Evolutionary conservation across 495 filamentous ascomycete species (phyloP), one percentile per base, ranked within the genome.

Genomic region (Penicillium canariense): DNA sequence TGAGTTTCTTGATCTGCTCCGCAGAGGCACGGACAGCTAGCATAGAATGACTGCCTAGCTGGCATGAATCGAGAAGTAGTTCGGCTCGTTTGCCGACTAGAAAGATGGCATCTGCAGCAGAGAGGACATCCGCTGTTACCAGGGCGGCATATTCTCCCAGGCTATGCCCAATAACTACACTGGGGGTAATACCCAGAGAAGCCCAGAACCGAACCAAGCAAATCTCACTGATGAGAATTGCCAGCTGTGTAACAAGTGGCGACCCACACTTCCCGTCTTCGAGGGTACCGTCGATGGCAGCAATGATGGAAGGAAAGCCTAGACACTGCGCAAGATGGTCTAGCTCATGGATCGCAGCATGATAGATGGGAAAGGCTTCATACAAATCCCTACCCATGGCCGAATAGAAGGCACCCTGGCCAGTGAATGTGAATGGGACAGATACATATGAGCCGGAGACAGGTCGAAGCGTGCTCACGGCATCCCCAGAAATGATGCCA

Each of bases 361-460:
- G 64, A 60, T 73, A 77, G 5, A 22, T 28, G 1, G 57, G 50
- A 12, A 47, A 59, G 12, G 50, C 48, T 12, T 62, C 54, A 17
- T 59, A 74, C 0, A 79, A 52, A n/a, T 71, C 38, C 17, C 49
- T 27, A 11, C 50, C 61, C 48, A 68, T 61, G 2, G 48, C 58
- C 23, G 60, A 48, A 27, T 85, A 86, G 36, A 83, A 79, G 1
- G 82, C 76, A 11, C 87, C 87, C 63, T 90, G 87, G 22, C 87
- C 87, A 12, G 85, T 87, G 61, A 89, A 90, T 27, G 78, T 66
- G 56, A 90, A 87, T 0, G 80, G 81, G 6, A 87, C 72, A 11
- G 59, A 26, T 0, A 64, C 56, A 39, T 54, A 14, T 14, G 35
- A 27, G 12, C 11, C 17, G 14, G 30, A 4, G 7, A 39, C 5